phyloP scores from a whole-genome alignment of 169 alveolate species.

The Cryptosporidium tyzzeri region DNA sequence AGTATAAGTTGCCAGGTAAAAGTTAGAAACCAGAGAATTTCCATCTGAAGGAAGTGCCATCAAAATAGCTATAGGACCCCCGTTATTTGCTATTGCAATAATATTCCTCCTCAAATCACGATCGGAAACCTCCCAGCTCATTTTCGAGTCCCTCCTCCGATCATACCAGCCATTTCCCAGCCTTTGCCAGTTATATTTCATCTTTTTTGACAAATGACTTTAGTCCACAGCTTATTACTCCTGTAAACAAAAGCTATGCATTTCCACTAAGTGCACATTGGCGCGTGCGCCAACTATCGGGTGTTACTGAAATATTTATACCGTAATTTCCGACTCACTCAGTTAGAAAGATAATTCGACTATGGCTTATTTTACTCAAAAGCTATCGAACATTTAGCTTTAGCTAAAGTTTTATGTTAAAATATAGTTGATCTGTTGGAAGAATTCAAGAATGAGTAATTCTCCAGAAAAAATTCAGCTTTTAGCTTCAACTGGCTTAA shows the following conservation, averaged over 20 bases:
- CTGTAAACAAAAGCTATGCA: constrained; percentile 20
- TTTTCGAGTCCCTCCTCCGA: constrained; percentile 13
- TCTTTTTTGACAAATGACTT: neutral
- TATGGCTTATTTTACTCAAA: neutral
- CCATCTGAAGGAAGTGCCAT: constrained; percentile 46
- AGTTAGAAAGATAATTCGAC: neutral
- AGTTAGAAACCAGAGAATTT: constrained; percentile 40
- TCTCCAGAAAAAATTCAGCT: constrained; percentile 6
- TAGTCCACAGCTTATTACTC: neutral
- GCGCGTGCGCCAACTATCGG: constrained; percentile 45
- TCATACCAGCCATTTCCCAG: constrained; percentile 62
- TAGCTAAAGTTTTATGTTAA: neutral
- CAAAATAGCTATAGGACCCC: constrained; percentile 69
- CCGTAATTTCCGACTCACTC: neutral
- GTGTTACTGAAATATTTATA: constrained; percentile 26
- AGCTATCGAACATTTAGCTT: neutral
- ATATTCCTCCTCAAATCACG: constrained; percentile 55
- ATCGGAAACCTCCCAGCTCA: constrained; percentile 65
- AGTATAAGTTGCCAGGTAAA: constrained; percentile 37
- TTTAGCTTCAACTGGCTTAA: neutral
- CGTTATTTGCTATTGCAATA: constrained; percentile 61
- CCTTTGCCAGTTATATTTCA: constrained; percentile 68
- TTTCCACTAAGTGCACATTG: constrained; percentile 55
- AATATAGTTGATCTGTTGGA: neutral
- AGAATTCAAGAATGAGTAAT: neutral